Evolutionary conservation across 2,329 filamentous ascomycete genomes (phyloP), one percentile per base, ranked within the genome.

Genomic region (Colletotrichum sp.): DNA sequence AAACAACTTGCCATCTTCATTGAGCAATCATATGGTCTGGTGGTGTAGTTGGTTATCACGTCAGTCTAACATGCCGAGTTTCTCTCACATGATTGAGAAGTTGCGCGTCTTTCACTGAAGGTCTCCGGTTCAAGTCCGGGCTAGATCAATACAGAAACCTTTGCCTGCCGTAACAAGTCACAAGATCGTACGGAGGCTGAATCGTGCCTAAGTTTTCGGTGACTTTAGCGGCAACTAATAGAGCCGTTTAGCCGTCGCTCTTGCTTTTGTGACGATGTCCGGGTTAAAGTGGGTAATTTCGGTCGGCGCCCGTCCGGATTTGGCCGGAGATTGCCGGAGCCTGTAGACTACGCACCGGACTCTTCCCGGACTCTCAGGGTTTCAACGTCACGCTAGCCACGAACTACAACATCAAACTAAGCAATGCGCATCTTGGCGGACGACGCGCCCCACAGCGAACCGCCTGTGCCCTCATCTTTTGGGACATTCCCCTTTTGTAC

Each of bases 21-120:
- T 2, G n/a, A 30, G 6, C 3, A n/a, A 16, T 6, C n/a, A 16
- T 18, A 13, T 44, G 68, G 62, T 75, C 72, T 68, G 87, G 89
- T 72, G 84, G 83, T 81, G 80, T 82, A 82, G 85, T 87, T 86
- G 85, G 85, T 86, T 86, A 86, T 87, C 85, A 86, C 85, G 83
- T 86, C 84, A 86, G 85, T 86, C 84, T 87, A 87, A 87, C 85
- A 82, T 28, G 5, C 8, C 36, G 0, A 68, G 28, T 15, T 22
- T 34, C n/a, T 36, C 26, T 16, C 7, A n/a, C n/a, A 26, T 22
- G 13, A 8, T 22, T 18, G n/a, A n/a, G 9, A n/a, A 8, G 3
- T 0, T 12, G 12, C 44, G 44, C 44, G 44, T 52, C 44, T 22
- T 26, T 39, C 72, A 67, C 69, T 72, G 72, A 75, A 72, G 72